A percentile compares a stretch with the other conserved stretches of the same genome.
phyloP scores from a whole-genome alignment of 805 yeast species.

The Pichia manshurica region DNA sequence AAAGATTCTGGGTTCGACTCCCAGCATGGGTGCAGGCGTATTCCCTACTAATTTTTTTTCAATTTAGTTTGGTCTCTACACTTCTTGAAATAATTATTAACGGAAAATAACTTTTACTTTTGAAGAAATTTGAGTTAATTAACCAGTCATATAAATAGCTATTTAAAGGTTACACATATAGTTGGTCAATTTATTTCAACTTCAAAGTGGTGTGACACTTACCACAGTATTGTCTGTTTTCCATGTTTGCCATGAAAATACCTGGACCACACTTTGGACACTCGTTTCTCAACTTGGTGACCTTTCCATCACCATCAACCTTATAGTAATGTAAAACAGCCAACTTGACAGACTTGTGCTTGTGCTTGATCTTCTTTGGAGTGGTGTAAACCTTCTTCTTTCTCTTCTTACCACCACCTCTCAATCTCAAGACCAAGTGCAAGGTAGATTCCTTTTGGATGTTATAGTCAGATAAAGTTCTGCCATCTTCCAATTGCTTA shows the following conservation, averaged over 20 bases:
- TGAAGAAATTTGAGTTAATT: no score
- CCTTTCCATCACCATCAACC: slow-evolving; percentile 98
- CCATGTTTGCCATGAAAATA: slow-evolving; percentile 99
- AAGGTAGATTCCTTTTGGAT: slow-evolving; percentile 99
- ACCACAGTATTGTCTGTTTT: slow-evolving; percentile 99
- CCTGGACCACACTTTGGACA: slow-evolving; percentile 99
- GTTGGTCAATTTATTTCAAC: slow-evolving; percentile 32
- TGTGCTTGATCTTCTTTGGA: slow-evolving; percentile 99
- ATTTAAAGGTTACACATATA: no score
- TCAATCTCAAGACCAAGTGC: slow-evolving; percentile 92
- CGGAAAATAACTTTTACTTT: no score
- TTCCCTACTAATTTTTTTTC: neutral
- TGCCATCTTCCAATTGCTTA: slow-evolving; percentile 98
- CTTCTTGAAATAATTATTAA: no score
- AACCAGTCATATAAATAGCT: no score
- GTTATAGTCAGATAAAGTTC: slow-evolving; percentile 99
- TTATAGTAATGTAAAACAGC: slow-evolving; percentile 99
- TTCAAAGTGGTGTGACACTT: slow-evolving; percentile 95
- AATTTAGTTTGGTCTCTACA: no score
- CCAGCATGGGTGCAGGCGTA: slow-evolving; percentile 35
- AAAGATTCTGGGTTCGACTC: slow-evolving; percentile 64
- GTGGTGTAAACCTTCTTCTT: slow-evolving; percentile 99
- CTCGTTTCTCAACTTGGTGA: slow-evolving; percentile 97
- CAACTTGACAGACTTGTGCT: slow-evolving; percentile 98
- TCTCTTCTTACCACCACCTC: slow-evolving; percentile 96